Percentiles rank a stretch among this genome's conserved stretches.
These are phyloP conservation scores for Fusarium concolor DNA, from an alignment of 2,329 filamentous ascomycete genomes.

Conservation along the genomic window DNA sequence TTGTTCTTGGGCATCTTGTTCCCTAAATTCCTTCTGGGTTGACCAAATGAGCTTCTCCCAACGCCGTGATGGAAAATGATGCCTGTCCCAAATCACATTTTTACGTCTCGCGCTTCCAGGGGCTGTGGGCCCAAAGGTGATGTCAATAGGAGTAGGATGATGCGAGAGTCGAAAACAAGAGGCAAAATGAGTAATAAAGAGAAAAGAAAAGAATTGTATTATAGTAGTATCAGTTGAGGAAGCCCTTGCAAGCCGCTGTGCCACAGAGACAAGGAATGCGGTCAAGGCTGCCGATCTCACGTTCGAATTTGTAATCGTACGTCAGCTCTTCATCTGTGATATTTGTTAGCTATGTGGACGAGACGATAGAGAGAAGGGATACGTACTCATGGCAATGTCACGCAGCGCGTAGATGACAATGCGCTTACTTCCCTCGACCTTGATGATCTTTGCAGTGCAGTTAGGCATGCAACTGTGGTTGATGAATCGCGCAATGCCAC, in stretches of 20 bases:
- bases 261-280: conserved; percentile 98
- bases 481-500: conserved; percentile 97
- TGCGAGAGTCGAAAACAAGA: conserved; percentile 9
- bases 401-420: conserved; percentile 99
- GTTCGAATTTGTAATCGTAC: conserved; percentile 99
- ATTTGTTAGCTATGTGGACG: conserved; percentile 22
- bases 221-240: conserved; percentile 80
- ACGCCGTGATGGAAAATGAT: conserved; percentile 39
- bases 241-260: conserved; percentile 96
- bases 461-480: conserved; percentile 99
- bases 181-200: conserved; percentile 5
- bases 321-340: conserved; percentile 93
- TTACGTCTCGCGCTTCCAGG: conserved; percentile 19
- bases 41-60: conserved; percentile 27
- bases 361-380: conserved; percentile 42
- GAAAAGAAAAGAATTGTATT: conserved; percentile 32
- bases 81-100: conserved; percentile 35
- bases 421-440: conserved; percentile 95
- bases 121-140: conserved; percentile 13
- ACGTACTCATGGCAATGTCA: conserved; percentile 92
- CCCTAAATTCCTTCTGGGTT: conserved; percentile 13
- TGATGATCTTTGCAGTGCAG: conserved; percentile 99
- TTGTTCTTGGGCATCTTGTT: not conserved
- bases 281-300: conserved; percentile 93
- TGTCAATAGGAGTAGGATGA: conserved; percentile 6